Base-by-base conservation (phyloP, 1,284 basidiomycete species). In the Ceratobasidium sp. region DNA sequence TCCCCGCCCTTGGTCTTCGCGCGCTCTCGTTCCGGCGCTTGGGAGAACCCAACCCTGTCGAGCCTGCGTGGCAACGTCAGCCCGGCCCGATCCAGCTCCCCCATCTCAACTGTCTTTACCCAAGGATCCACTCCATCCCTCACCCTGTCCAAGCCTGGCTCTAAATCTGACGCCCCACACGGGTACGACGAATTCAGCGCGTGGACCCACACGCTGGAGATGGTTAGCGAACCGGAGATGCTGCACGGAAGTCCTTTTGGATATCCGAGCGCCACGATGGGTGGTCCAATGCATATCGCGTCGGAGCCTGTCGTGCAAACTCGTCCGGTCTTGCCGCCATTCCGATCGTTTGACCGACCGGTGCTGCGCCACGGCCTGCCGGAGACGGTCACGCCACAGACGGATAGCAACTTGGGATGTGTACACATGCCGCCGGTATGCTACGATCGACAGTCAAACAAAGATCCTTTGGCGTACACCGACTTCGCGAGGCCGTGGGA, bases 181-280 rank as follows among this genome's bases (percentile, higher is more conserved):
- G 66, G 66, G 17, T 8, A 17, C 17, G 42, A 45, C 42, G 7
- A 8, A 45, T 11, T 8, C 42, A 45, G 42, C 42, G 39, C 39
- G 13, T 13, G 39, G 39, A 6, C 39, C 51, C 54, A 28, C 3
- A 71, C 54, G 3, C 54, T 39, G 15, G 68, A 71, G 37, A 17
- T 54, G 2, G 54, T 63, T 20, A n/a, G 39, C n/a, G 20, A 28
- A 13, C 33, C 33, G 26, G 54, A 71, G 10, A 45, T 60, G 53
- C 68, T 58, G 56, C 54, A 60, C 23, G 39, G 53, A 54, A 71
- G 68, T 49, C 42, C 68, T 20, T 17, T 42, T 5, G 53, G 56
- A 23, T 31, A 13, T 26, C 37, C 54, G 54, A 33, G 68, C 68
- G 39, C 68, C 68, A 28, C 66, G 47, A 56, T 42, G 39, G 39